Percentiles rank a stretch among this genome's conserved stretches.
Conservation (phyloP, 305 asterid genomes). For the Rubia peregrina region DNA sequence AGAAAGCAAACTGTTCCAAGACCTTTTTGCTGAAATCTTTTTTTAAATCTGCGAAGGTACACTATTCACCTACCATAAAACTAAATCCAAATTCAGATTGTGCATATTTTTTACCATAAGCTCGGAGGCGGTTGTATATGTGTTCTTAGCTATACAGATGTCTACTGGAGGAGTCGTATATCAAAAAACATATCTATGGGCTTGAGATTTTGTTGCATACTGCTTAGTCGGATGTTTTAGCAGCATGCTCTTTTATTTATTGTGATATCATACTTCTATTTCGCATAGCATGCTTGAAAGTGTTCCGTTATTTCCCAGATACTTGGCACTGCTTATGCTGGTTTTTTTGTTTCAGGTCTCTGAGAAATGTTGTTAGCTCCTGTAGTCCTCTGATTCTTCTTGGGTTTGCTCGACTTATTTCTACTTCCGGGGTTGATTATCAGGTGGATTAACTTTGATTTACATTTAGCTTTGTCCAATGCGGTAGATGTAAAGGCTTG, state of each 20-base stretch:
- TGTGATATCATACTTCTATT: background rate
- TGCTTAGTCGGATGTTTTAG: background rate
- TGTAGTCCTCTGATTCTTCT: constrained; percentile 69
- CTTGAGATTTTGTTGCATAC: background rate
- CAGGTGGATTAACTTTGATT: constrained; percentile 40
- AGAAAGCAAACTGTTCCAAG: background rate
- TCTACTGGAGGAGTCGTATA: background rate
- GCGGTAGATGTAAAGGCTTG: constrained; percentile 5
- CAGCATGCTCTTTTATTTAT: background rate
- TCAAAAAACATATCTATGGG: background rate
- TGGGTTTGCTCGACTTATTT: constrained; percentile 75
- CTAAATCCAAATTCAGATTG: background rate
- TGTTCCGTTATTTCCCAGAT: background rate
- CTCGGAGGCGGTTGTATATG: background rate
- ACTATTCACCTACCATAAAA: background rate
- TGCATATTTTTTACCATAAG: background rate
- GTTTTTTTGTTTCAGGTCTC: constrained; percentile 37
- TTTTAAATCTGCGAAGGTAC: background rate
- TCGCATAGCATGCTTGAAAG: background rate
- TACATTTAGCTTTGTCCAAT: background rate
- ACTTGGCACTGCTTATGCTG: background rate
- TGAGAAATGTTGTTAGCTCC: constrained; percentile 46
- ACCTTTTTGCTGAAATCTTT: background rate
- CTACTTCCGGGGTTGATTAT: constrained; percentile 76
- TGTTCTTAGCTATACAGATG: background rate